Evolutionary conservation across 305 asterid genomes (phyloP), one percentile per base, ranked within the genome.

Genomic region (Rubia tinctorum): DNA sequence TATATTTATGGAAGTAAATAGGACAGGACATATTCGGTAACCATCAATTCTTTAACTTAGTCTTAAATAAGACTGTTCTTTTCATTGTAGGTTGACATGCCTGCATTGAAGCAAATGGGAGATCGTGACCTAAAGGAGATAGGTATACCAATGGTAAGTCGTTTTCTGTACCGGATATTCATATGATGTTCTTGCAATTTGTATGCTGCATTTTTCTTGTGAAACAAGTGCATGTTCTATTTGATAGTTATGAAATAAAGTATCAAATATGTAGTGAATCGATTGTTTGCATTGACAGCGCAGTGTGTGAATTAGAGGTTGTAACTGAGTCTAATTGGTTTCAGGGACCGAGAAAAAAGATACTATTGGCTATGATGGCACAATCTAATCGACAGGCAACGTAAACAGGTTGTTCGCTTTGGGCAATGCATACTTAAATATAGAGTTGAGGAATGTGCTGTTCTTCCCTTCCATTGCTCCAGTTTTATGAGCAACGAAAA

Each of bases 301-400:
- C 51, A 23, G 0, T 25, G 60, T 53, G 58, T 17, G 53, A 8
- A 27, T 18, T 3, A 2, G 13, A 17, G 23, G 45, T 42, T 27
- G 27, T 72, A 20, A 77, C 23, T 7, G 11, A n/a, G 68, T 34
- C 13, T 44, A 47, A 2, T 73, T 44, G 56, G 25, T 66, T 76
- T 82, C 86, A 84, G 92, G 95, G 92, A 59, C 92, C 95, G 12
- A 81, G 95, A 81, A 89, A 86, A 84, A 84, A 87, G 86, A 87
- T 89, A 72, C 75, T 80, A 59, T 74, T 79, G 22, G 84, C 91
- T 53, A 40, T 84, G 69, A 62, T 71, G 77, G 73, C 83, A 63
- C 80, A 67, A 65, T 12, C 71, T 15, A 83, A 40, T 77, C 84
- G 83, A 44, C 76, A 83, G 40, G 59, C 44, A 22, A 44, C 69